Conservation (phyloP, 129 eudicot species). For the Ambrosia artemisiifolia region DNA sequence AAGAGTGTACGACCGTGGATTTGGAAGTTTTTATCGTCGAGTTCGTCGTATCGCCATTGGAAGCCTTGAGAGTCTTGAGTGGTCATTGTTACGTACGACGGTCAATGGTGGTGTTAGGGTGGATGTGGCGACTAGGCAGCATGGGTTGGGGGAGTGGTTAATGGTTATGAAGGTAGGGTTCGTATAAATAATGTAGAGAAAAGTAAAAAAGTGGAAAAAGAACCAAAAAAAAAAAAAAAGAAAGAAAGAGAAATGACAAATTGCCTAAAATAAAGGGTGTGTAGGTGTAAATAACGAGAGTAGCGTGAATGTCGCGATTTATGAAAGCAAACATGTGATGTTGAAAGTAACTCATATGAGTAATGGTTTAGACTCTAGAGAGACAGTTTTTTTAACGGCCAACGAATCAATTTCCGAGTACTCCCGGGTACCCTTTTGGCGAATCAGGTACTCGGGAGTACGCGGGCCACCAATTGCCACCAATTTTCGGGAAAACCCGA, state of each 20-base stretch:
- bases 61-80: slow-evolving; percentile 34
- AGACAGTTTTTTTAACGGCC: too few species aligned
- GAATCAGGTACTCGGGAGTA: too few species aligned
- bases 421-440: too few species aligned
- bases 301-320: slow-evolving; percentile 29
- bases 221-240: not conserved
- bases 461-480: too few species aligned
- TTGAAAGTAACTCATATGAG: slow-evolving; percentile 29
- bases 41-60: slow-evolving; percentile 78
- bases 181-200: slow-evolving; percentile 15
- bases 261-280: slow-evolving; percentile 19
- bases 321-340: slow-evolving; percentile 35
- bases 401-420: too few species aligned
- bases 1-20: slow-evolving; percentile 76
- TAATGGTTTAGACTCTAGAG: too few species aligned
- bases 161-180: not conserved
- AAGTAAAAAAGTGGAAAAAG: slow-evolving; percentile 15
- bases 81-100: slow-evolving; percentile 20
- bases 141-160: slow-evolving; percentile 16
- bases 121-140: slow-evolving; percentile 11
- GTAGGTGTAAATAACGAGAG: slow-evolving; percentile 17
- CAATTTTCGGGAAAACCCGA: too few species aligned
- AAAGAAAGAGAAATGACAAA: slow-evolving; percentile 15
- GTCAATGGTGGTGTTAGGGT: not conserved
- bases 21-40: slow-evolving; percentile 76